Evolutionary conservation across 1,284 basidiomycete genomes (phyloP).

Genomic region (Heterobasidion annosum): DNA sequence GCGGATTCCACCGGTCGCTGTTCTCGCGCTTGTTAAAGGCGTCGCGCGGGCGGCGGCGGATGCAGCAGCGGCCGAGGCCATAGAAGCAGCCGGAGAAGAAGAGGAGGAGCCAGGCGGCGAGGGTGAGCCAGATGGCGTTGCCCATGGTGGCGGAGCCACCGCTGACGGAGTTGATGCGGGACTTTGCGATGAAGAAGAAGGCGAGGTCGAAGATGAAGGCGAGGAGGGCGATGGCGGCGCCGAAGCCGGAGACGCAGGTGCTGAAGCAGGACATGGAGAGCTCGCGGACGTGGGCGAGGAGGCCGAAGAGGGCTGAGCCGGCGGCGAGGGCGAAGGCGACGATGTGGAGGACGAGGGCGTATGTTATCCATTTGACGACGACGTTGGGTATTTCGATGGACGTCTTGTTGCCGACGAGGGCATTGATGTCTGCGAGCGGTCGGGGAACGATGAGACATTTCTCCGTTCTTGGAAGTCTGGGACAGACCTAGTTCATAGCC

Average conservation of each 20-base stretch:
- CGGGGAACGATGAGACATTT: not conserved
- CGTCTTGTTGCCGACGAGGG: slow-evolving; percentile 60
- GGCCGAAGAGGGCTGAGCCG: slow-evolving; percentile 67
- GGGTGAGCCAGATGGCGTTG: slow-evolving; percentile 77
- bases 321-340: slow-evolving; percentile 69
- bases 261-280: slow-evolving; percentile 82
- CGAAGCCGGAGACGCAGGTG: slow-evolving; percentile 72
- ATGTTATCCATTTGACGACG: slow-evolving; percentile 85
- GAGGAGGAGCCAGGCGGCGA: slow-evolving; percentile 74
- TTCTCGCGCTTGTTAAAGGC: slow-evolving; percentile 23
- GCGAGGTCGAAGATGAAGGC: slow-evolving; percentile 84
- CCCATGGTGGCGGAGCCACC: slow-evolving; percentile 72
- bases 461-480: not conserved
- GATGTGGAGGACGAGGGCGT: slow-evolving; percentile 81
- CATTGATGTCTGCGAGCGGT: slow-evolving; percentile 58
- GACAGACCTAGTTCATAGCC: slow-evolving; percentile 78
- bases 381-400: slow-evolving; percentile 66
- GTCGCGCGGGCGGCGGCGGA: slow-evolving; percentile 42
- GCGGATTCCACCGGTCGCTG: slow-evolving; percentile 13
- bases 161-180: slow-evolving; percentile 60
- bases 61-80: slow-evolving; percentile 73
- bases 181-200: slow-evolving; percentile 78
- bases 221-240: slow-evolving; percentile 61
- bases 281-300: slow-evolving; percentile 79
- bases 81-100: slow-evolving; percentile 85